phyloP scores from a whole-genome alignment of 73 alveolate species.

The Tetrahymena thermophila region DNA sequence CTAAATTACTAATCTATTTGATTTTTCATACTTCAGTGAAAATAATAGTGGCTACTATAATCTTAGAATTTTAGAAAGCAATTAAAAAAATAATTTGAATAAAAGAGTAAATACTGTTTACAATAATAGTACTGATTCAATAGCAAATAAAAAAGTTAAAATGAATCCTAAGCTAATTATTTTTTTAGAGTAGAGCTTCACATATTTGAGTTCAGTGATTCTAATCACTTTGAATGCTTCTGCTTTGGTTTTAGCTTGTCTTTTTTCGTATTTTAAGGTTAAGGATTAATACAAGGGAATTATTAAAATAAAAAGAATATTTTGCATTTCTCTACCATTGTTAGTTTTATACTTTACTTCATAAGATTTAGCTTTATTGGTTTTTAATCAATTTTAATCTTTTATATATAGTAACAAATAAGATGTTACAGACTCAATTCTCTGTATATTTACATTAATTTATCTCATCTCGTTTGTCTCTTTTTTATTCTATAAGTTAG shows the following conservation, averaged over 20 bases:
- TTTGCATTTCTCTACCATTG: background rate
- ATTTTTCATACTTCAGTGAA: background rate
- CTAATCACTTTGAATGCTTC: background rate
- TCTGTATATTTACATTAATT: background rate
- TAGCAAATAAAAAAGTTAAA: no score
- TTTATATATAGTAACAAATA: background rate
- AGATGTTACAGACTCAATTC: background rate
- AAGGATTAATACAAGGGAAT: background rate
- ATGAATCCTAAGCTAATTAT: no score
- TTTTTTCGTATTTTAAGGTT: background rate
- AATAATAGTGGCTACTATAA: background rate
- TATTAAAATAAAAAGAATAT: background rate
- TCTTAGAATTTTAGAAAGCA: background rate
- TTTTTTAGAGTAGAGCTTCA: no score
- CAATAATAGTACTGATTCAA: no score
- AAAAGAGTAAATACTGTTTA: no score
- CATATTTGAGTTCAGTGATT: no score
- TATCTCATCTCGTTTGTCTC: background rate
- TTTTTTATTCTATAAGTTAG: no score
- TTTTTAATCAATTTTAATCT: background rate
- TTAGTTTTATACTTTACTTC: background rate
- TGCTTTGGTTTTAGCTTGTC: background rate
- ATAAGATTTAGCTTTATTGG: background rate
- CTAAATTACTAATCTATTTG: background rate
- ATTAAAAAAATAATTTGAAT: background rate